Conservation (phyloP, 257 asterid genomes). For the Echium plantagineum region DNA sequence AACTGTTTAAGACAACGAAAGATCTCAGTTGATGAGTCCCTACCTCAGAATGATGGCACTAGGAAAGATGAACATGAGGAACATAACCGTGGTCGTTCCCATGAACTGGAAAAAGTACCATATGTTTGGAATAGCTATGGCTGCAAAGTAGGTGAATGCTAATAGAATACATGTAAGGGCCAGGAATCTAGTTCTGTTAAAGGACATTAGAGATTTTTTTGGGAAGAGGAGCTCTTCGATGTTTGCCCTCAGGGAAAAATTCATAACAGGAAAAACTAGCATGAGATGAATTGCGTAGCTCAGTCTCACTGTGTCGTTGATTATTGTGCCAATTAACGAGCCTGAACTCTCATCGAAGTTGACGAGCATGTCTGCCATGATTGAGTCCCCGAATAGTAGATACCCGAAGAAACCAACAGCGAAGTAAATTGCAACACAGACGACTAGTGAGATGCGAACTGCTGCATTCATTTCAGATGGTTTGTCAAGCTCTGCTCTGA, state of each 20-base stretch:
- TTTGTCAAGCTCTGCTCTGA: slow-evolving; percentile 88
- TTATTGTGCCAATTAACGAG: slow-evolving; percentile 29
- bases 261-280: slow-evolving; percentile 98
- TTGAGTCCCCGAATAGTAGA: slow-evolving; percentile 82
- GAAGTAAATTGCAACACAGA: slow-evolving; percentile 60
- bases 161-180: slow-evolving; percentile 47
- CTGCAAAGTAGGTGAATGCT: slow-evolving; percentile 46
- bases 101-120: slow-evolving; percentile 94
- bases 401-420: slow-evolving; percentile 95
- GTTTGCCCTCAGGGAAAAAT: slow-evolving; percentile 72
- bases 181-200: slow-evolving; percentile 38
- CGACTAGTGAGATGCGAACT: slow-evolving; percentile 51
- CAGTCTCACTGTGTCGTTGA: slow-evolving; percentile 57
- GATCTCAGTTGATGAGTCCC: background rate
- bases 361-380: slow-evolving; percentile 92
- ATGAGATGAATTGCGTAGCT: slow-evolving; percentile 93
- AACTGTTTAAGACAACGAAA: background rate
- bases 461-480: slow-evolving; percentile 88
- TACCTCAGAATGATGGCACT: slow-evolving; percentile 87
- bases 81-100: slow-evolving; percentile 87
- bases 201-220: slow-evolving; percentile 35
- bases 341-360: slow-evolving; percentile 66
- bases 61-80: slow-evolving; percentile 89
- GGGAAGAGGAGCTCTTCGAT: slow-evolving; percentile 77
- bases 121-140: slow-evolving; percentile 74